phyloP scores from a whole-genome alignment of 768 basidiomycete species.

The Kwoniella bestiolae region DNA sequence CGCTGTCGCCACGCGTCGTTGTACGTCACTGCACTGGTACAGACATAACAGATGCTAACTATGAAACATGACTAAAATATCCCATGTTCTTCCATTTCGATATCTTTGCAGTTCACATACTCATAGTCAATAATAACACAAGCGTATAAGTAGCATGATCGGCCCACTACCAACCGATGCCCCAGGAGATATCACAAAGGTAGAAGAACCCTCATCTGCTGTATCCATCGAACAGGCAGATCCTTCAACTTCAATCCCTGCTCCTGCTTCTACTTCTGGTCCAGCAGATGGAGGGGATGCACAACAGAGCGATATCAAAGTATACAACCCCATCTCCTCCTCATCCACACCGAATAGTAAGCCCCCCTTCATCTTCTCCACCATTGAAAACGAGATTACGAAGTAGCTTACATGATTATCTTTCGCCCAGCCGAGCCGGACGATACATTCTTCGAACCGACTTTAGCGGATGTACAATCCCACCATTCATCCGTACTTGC shows the following conservation, averaged over 20 bases:
- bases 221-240: no score
- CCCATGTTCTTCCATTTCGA: no score
- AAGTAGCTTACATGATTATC: not conserved
- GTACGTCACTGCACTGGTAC: not conserved
- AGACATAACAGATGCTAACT: no score
- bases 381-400: no score
- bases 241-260: not conserved
- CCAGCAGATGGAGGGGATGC: not conserved
- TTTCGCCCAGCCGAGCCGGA: slow-evolving; percentile 33
- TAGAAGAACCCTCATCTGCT: no score
- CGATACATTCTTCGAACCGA: slow-evolving; percentile 51
- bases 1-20: not conserved
- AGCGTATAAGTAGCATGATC: no score
- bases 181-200: no score
- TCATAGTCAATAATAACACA: no score
- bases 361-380: not conserved
- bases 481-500: slow-evolving; percentile 46
- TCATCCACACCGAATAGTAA: not conserved
- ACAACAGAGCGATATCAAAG: slow-evolving; percentile 7
- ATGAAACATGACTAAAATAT: no score
- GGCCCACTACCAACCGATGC: no score
- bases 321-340: slow-evolving; percentile 21
- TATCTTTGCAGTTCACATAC: no score
- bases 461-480: slow-evolving; percentile 48
- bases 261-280: not conserved